Base-by-base conservation (phyloP, 192 early-diverging fungal genomes). In the Lobosporangium transversale region DNA sequence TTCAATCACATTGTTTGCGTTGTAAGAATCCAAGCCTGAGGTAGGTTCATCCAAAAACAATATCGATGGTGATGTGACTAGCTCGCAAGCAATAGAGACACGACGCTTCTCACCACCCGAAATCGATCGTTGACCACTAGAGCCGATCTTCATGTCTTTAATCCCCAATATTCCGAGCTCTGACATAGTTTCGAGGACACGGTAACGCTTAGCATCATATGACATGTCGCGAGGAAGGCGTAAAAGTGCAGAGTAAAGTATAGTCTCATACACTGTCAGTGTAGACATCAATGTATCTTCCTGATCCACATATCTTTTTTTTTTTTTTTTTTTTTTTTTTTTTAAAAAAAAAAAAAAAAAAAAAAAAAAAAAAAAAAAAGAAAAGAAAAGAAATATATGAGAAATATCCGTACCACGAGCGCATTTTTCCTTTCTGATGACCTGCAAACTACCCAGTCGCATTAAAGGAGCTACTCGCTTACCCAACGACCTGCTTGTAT, bases 1-100 rank as follows among this genome's bases (percentile, higher is more conserved):
- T 79, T 97, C 94, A n/a, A 98, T 88, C 0, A 98, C 96, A 83
- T 94, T 98, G 65, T 91, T 93, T 1, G 96, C 96, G 63, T 95
- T 96, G 81, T 92, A 97, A 32, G 94, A 84, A 75, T 98, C 96
- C 36, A 98, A 81, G 7, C 94, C 94, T 30, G 86, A 89, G 0
- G 93, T 94, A 17, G 93, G 91, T 70, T 94, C 93, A 50, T 94
- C 92, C 66, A 98, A 69, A 62, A 97, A 95, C 52, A 98, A 79
- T 58, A 98, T 93, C n/a, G 90, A 90, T 0, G 95, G 95, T 6
- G 90, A 90, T 0, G 95, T 96, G 14, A 98, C 95, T 30, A 98
- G 84, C 59, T 96, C 95, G 50, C 93, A 94, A 44, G 94, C 97
- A 79, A 98, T 97, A 14, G 91, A 90, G 3, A 98, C 95, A 45